Evolutionary conservation across 495 filamentous ascomycete species (phyloP), one percentile per base, ranked within the genome.

Genomic region (Podospora didyma): DNA sequence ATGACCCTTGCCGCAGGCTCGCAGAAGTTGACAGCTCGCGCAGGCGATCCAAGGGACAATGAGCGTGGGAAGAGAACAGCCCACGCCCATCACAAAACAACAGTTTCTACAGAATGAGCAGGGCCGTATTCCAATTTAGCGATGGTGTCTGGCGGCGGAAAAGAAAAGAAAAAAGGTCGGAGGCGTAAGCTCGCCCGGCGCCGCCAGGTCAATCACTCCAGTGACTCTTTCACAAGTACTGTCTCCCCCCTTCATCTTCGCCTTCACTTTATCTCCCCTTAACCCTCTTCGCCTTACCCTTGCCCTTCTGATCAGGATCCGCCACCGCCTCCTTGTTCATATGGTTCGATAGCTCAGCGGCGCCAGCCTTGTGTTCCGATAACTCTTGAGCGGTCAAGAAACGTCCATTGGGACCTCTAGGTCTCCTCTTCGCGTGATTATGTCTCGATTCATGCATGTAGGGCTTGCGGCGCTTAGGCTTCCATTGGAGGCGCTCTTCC

Each of bases 381-480:
- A 35, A 14, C 14, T 35, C 34, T 35, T 35, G 34, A 35, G 34
- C 14, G 34, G 92, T 97, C 71, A 97, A 73, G 78, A 97, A 97
- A 26, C 92, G 82, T 42, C 92, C 92, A 53, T 92, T 92, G 16
- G 92, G 92, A n/a, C 92, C 92, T 68, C 92, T 83, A 21, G 92
- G 92, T 61, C 92, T 79, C 45, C 92, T 82, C 92, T 96, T 97
- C 14, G 92, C 92, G 69, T 97, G 92, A 61, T 97, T 97, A 65
- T 97, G 92, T 62, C 92, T 81, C 17, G 91, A 96, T 67, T 97
- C 92, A 72, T 97, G 92, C 31, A 97, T 77, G 62, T 96, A 97
- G n/a, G 92, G 92, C 68, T 96, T 96, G 35, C 92, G 34, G 34
- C 34, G 7, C 34, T 7, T 35, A 14, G 34, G 14, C 34, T 7